Percentiles rank a stretch among this genome's conserved stretches.
phyloP scores from a whole-genome alignment of 192 early-diverging fungal genomes.

The Umbelopsis sp. region DNA sequence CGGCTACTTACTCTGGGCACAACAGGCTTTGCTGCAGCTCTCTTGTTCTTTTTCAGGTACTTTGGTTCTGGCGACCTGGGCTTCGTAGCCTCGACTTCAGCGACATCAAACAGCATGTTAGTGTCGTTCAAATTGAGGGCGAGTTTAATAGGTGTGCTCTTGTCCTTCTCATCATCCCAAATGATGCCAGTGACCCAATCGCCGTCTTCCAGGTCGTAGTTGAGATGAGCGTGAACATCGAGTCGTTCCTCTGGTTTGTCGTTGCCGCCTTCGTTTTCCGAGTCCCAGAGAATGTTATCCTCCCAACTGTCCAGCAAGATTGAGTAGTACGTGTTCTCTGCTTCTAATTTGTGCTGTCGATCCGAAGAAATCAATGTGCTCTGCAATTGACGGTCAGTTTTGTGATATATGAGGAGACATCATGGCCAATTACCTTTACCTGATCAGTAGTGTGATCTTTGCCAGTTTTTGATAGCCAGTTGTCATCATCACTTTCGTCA shows the following conservation, averaged over 20 bases:
- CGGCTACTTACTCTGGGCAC: background rate
- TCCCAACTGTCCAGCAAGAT: conserved; percentile 86
- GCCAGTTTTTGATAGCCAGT: background rate
- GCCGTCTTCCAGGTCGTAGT: conserved; percentile 66
- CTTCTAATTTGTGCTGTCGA: conserved; percentile 20
- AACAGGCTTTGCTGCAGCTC: background rate
- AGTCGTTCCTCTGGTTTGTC: background rate
- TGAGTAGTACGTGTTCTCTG: conserved; percentile 58
- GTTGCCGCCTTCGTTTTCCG: conserved; percentile 41
- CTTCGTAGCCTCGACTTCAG: conserved; percentile 50
- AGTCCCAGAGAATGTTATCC: conserved; percentile 77
- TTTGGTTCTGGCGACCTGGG: conserved; percentile 31
- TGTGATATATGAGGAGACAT: background rate
- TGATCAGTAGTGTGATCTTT: background rate
- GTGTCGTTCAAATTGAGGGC: conserved; percentile 70
- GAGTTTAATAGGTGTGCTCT: conserved; percentile 57
- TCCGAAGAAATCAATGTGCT: background rate
- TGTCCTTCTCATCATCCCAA: conserved; percentile 73
- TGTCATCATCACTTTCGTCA: conserved; percentile 12
- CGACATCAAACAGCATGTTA: conserved; percentile 74
- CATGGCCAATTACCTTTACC: background rate
- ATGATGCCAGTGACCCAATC: conserved; percentile 78
- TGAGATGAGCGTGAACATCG: conserved; percentile 37
- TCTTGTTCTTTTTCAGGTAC: conserved; percentile 26
- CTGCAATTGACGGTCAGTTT: background rate